Conservation (phyloP, 2,329 filamentous ascomycete genomes). For the Colletotrichum spinosum region DNA sequence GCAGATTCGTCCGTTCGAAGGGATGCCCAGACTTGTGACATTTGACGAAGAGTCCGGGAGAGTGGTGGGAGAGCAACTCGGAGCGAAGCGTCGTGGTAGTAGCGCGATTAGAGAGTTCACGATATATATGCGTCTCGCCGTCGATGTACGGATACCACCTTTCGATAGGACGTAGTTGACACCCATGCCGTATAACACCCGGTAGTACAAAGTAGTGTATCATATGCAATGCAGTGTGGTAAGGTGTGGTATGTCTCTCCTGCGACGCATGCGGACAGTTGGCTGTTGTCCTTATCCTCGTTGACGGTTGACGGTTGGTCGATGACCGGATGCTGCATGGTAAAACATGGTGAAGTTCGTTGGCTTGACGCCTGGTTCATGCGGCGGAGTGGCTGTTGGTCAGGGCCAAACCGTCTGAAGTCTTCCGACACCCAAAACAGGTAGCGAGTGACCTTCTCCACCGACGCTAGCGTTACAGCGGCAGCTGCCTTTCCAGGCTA, state of each 20-base stretch:
- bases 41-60: conserved; percentile 4
- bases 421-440: not conserved
- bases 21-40: conserved; percentile 35
- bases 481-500: conserved; percentile 17
- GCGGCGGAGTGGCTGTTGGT: conserved; percentile 30
- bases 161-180: too few relatives aligned
- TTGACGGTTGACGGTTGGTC: not conserved
- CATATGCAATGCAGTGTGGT: not conserved
- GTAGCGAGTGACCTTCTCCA: conserved; percentile 17
- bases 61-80: conserved; percentile 6
- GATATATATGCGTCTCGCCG: too few relatives aligned
- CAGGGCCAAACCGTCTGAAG: conserved; percentile 11
- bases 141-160: too few relatives aligned
- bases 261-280: conserved; percentile 17
- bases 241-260: not conserved
- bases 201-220: not conserved
- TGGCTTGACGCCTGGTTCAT: conserved; percentile 32
- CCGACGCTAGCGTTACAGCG: conserved; percentile 25
- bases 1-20: conserved; percentile 32
- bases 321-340: conserved; percentile 33
- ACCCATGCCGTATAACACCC: not conserved
- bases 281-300: not conserved
- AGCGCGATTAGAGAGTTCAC: too few relatives aligned
- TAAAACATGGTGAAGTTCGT: conserved; percentile 32
- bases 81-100: conserved; percentile 15